phyloP scores from a whole-genome alignment of 768 basidiomycete species.

The Rhodotorula diobovata region DNA sequence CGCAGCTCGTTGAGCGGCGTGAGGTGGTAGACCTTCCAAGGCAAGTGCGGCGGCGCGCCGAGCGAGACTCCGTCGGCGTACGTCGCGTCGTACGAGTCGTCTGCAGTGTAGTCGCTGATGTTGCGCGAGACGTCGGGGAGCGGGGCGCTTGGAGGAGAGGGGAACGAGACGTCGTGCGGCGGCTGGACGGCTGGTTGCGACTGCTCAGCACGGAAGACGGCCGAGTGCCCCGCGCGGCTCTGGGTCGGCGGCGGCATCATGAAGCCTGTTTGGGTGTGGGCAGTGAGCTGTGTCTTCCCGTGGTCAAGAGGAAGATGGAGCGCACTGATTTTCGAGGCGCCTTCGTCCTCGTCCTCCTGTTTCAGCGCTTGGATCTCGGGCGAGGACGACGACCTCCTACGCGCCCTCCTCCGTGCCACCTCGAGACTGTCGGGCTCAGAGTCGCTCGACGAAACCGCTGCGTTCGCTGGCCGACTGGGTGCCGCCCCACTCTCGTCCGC shows the following conservation, averaged over 20 bases:
- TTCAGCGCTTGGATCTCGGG: neutral
- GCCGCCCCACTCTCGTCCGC: neutral
- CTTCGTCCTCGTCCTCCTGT: neutral
- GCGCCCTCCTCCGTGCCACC: neutral
- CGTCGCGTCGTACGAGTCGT: neutral
- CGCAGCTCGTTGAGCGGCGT: constrained; percentile 7
- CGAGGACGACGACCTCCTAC: neutral
- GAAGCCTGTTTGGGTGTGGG: neutral
- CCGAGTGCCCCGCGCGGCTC: neutral
- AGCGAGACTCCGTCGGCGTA: neutral
- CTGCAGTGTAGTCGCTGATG: neutral
- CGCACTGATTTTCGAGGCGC: neutral
- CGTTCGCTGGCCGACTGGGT: no score
- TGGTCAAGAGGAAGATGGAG: neutral
- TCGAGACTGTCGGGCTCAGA: neutral
- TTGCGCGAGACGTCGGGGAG: neutral
- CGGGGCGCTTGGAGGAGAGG: neutral
- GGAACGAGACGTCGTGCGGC: neutral
- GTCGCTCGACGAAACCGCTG: neutral
- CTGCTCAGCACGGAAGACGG: neutral
- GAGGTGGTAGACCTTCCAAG: neutral
- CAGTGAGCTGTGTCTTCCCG: no score
- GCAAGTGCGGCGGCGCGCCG: constrained; percentile 13
- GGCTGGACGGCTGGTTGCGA: no score
- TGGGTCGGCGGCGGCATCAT: constrained; percentile 18